Base-by-base conservation (phyloP, 805 yeast genomes). In the Starmera amethionina region DNA sequence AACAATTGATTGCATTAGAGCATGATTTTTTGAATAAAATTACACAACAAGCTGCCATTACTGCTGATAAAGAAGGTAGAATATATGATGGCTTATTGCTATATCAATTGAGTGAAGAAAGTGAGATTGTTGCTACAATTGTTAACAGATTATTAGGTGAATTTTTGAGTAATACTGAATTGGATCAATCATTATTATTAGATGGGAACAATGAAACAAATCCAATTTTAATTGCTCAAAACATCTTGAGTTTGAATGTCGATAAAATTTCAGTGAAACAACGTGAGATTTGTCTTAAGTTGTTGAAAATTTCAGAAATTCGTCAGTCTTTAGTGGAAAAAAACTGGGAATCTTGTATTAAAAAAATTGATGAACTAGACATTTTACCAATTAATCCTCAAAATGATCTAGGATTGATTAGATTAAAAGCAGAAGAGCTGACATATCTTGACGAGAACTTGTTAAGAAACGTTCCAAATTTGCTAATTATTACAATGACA, bases 51-150 rank as follows among this genome's bases (percentile, higher is more conserved):
- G 88, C 95, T 27, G 97, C 97, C 4, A 70, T 70, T 35, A 77
- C 77, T 49, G 95, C 96, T 13, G 93, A 85, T 52, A 93, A 86
- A 49, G 97, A 89, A 52, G 97, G 97, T 8, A 73, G 95, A 54
- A 70, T 77, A 12, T 77, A 81, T 45, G 97, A 93, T 55, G 85
- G 96, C 15, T 72, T 93, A 45, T 67, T 85, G 42, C 70, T 93
- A 40, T 90, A 85, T 57, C 96, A 89, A 61, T 72, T 90, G 47
- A 77, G 95, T 37, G 94, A 85, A 60, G 95, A 89, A 49, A 82
- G 82, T 58, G 82, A 83, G 54, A 79, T 82, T 28, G 97, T 87
- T 12, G 72, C 90, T 8, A 60, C 73, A 2, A 72, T 87, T 43
- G 75, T 88, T 47, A 88, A 85, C 63, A 73, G 77, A 50, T 63